phyloP scores from a whole-genome alignment of 2,329 filamentous ascomycete species.

The Sporothrix globosa region DNA sequence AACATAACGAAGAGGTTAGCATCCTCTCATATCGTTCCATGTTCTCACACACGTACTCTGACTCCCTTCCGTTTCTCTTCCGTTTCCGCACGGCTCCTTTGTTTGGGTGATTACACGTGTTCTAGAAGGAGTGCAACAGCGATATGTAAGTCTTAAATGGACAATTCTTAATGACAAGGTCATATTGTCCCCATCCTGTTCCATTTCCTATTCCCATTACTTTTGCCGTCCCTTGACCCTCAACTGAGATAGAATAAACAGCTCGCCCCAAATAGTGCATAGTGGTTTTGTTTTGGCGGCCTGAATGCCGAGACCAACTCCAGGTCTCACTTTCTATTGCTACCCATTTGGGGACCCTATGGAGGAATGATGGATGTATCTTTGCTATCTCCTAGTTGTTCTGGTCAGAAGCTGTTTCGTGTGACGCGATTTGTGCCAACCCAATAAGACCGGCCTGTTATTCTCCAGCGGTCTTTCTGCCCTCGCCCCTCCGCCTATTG shows the following conservation, averaged over 20 bases:
- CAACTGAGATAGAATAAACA: too few relatives aligned
- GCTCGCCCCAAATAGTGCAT: too few relatives aligned
- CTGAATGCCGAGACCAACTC: too few relatives aligned
- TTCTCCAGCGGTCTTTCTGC: slow-evolving; percentile 16
- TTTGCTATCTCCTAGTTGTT: not conserved
- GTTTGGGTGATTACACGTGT: slow-evolving; percentile 6
- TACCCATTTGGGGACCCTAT: too few relatives aligned
- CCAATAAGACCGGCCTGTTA: slow-evolving; percentile 1
- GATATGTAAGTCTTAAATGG: not conserved
- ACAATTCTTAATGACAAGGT: too few relatives aligned
- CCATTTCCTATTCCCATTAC: too few relatives aligned
- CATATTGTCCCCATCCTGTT: too few relatives aligned
- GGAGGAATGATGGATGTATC: too few relatives aligned
- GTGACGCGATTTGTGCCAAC: not conserved
- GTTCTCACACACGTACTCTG: not conserved
- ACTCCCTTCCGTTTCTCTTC: slow-evolving; percentile 1
- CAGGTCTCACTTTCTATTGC: too few relatives aligned
- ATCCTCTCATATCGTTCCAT: not conserved
- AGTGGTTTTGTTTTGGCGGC: too few relatives aligned
- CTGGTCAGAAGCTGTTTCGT: not conserved
- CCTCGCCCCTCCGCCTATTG: too few relatives aligned
- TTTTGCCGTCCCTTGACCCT: too few relatives aligned
- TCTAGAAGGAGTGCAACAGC: slow-evolving; percentile 1
- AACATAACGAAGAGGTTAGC: not conserved
- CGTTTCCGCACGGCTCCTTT: slow-evolving; percentile 3